A percentile compares a stretch with the other conserved stretches of the same genome.
Evolutionary conservation across 1,284 basidiomycete genomes (phyloP).

Genomic region (Cutaneotrichosporon dermatis): DNA sequence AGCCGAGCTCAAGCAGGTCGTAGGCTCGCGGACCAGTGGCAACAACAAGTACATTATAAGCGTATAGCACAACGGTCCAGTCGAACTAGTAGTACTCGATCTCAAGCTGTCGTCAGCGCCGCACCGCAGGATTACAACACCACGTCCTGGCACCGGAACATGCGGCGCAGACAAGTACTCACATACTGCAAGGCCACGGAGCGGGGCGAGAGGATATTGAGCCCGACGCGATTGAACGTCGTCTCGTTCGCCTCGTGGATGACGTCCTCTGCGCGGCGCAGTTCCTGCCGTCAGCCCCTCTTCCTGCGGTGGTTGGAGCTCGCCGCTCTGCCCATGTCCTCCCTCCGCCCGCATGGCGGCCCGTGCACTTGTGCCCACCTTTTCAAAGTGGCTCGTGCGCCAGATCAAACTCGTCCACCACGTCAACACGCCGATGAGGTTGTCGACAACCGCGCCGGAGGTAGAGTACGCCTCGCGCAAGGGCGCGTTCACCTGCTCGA

Average conservation of each 20-base stretch:
- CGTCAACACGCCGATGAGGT: slow-evolving; percentile 48
- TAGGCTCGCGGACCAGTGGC: not conserved
- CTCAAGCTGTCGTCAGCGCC: slow-evolving; percentile 2
- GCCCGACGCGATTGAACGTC: slow-evolving; percentile 49
- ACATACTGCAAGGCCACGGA: slow-evolving; percentile 53
- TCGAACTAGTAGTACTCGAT: slow-evolving; percentile 1
- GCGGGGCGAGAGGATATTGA: slow-evolving; percentile 51
- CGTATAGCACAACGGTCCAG: not conserved
- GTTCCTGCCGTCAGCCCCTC: slow-evolving; percentile 35
- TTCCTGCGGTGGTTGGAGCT: too few relatives aligned
- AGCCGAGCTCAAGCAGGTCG: too few relatives aligned
- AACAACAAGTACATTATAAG: slow-evolving; percentile 7
- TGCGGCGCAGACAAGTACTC: slow-evolving; percentile 18
- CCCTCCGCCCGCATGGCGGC: too few relatives aligned
- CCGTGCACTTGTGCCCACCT: slow-evolving; percentile 31
- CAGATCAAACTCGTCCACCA: slow-evolving; percentile 49
- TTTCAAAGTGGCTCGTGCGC: slow-evolving; percentile 48
- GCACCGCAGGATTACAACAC: not conserved
- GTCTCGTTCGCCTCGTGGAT: slow-evolving; percentile 47
- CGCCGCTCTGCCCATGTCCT: too few relatives aligned
- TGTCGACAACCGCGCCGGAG: slow-evolving; percentile 46
- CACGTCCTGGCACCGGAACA: too few relatives aligned
- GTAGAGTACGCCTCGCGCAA: slow-evolving; percentile 48
- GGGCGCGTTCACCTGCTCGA: slow-evolving; percentile 47
- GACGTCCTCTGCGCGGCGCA: slow-evolving; percentile 37